Base-by-base conservation (phyloP, 306 rosid genomes). In the Cicer pinnatifidum region DNA sequence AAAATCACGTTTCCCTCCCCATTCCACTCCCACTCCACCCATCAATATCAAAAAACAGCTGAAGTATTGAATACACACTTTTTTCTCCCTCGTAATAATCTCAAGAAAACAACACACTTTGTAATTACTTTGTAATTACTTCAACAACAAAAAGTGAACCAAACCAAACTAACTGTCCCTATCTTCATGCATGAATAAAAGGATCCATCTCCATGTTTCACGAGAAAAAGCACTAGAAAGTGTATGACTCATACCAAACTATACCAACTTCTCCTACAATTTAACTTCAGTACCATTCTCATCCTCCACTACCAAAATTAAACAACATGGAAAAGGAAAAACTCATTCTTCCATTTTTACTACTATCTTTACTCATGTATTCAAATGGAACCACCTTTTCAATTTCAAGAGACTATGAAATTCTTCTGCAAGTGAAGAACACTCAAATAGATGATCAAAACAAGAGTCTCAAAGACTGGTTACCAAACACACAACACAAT, bases 341-440 rank as follows among this genome's bases (percentile, higher is more conserved):
- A 20, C 78, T 72, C 11, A 15, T 58, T 23, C 63, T 73, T 33
- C 46, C 44, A 9, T 2, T 75, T 33, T 28, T 54, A 6, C 8
- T 87, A 1, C 17, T 72, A 1, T 68, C 45, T 44, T 11, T 45
- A 1, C 44, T 11, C 41, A 4, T 75, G 60, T 28, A 28, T 2
- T 60, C 61, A 7, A 71, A 40, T 37, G 16, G 60, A 44, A 12
- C 67, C 7, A 8, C 35, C 23, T 7, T 67, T 1, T 77, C 87
- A 37, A 82, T 80, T 0, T 9, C 67, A 7, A 75, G 78, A 41
- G 90, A 91, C 62, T 17, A 68, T 12, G 84, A 82, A 53, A 84
- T 87, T 80, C 70, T 94, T 20, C 75, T 88, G 5, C 80, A 77
- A 37, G 93, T 91, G 20, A 94, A 91, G 80, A 76, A 67, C 65